Base-by-base conservation (phyloP, 768 basidiomycete species). In the Leccinum obscurum region DNA sequence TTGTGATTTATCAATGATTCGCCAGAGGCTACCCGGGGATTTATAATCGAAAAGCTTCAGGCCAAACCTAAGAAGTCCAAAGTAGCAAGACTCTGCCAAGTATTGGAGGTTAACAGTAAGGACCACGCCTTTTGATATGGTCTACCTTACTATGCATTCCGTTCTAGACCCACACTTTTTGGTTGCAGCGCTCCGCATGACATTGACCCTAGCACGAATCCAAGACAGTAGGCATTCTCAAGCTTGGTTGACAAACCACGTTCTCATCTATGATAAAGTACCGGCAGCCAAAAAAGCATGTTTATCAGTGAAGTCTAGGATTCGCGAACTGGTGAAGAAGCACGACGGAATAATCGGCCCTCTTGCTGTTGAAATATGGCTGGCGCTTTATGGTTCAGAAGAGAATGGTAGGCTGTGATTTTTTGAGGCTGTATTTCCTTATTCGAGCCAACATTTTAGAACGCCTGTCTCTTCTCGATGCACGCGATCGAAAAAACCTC, bases 341-440 rank as follows among this genome's bases (percentile, higher is more conserved):
- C 1, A 58, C 1, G 53, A 58, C 1, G 15, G 53, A 28, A 44
- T 63, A 3, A 37, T 71, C 20, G 67, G 69, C 26, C 60, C 56
- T n/a, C 60, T 70, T 2, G 67, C 70, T 14, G 63, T 67, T 2
- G 70, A 69, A 35, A 60, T 69, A 56, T 49, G 56, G 3, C 60
- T 71, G 30, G 55, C 34, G 4, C 41, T 71, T 7, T 58, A 62
- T 1, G 34, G 67, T 26, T 24, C 20, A 3, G 11, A 24, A 5
- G 63, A 67, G 0, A 53, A 3, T 32, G 17, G 69, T 63, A 53
- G 0, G 66, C 3, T 6, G 9, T 24, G 28, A 13, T 28, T 6
- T 15, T 50, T 2, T 44, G 30, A 24, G 7, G 11, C 20, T 24
- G 10, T 15, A 6, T 1, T 17, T 30, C 3, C 48, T 4, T 24